Base-by-base conservation (phyloP, 1,284 basidiomycete species). In the Austropuccinia psidii region DNA sequence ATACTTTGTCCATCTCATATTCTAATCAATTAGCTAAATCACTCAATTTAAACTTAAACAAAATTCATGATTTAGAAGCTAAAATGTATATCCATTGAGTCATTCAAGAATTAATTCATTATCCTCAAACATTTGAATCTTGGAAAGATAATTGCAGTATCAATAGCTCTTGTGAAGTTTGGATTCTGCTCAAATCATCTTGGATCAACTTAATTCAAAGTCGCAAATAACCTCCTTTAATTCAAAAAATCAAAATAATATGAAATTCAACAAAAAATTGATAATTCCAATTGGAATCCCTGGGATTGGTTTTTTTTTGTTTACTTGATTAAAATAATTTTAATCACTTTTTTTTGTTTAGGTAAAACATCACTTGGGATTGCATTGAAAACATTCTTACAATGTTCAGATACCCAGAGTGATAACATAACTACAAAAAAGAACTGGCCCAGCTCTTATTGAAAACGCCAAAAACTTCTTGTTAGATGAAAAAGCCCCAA, bases 221-320 rank as follows among this genome's bases (percentile, higher is more conserved):
- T 52, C 39, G 11, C 29, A 49, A 52, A 24, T 17, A 8, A 29
- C 49, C n/a, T n/a, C n/a, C 9, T 27, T n/a, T 37, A 39, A 55
- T 17, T 1, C 62, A 17, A 47, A 5, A 9, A 17, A 31, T 31
- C 54, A 43, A 13, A 29, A 19, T 15, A 13, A n/a, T 19, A 21
- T n/a, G 19, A 29, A 45, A 76, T 88, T 86, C 75, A 84, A 83
- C n/a, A 93, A 94, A 82, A 91, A 88, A 0, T 83, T 98, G 70
- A 86, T 99, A 69, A 84, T 93, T 0, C 93, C 96, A 0, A 82
- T 98, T 21, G 93, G 93, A 2, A 86, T 98, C 52, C 95, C 93
- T 27, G 94, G 95, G 2, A 92, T 89, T 79, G 95, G 94, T 88
- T n/a, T n/a, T n/a, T n/a, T n/a, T n/a, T n/a, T n/a, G n/a, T n/a